These are phyloP conservation scores for Agrostemma githago DNA, from an alignment of 148 eudicot genomes.

Conservation along the genomic window DNA sequence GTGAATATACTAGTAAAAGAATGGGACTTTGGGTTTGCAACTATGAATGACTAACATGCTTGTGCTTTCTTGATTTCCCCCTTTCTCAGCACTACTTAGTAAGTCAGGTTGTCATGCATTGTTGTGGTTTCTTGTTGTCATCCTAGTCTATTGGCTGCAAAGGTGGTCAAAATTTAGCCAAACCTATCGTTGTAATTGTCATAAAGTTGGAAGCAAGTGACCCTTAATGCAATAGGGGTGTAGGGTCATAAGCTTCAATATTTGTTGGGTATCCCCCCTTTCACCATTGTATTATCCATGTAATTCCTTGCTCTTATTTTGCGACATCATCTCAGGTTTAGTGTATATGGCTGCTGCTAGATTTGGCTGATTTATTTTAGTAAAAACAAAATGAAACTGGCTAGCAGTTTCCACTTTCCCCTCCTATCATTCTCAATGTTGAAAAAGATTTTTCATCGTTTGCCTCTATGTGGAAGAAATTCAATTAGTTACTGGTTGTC, in stretches of 20 bases:
- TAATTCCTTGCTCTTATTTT: background rate
- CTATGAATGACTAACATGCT: constrained; percentile 7
- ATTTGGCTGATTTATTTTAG: background rate
- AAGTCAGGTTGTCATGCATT: no score
- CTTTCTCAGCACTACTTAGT: no score
- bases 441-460: constrained; percentile 9
- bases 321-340: background rate
- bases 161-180: background rate
- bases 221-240: background rate
- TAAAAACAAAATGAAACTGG: background rate
- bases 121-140: no score
- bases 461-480: background rate
- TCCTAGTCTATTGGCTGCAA: background rate
- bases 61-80: background rate
- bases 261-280: background rate
- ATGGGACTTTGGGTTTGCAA: background rate
- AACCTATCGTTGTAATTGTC: background rate
- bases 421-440: background rate
- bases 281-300: background rate
- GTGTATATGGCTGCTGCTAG: background rate
- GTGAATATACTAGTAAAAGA: background rate
- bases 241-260: background rate
- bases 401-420: background rate
- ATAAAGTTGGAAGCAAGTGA: background rate
- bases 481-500: background rate